phyloP scores from a whole-genome alignment of 495 filamentous ascomycete genomes.

The Talaromyces stipitatus region DNA sequence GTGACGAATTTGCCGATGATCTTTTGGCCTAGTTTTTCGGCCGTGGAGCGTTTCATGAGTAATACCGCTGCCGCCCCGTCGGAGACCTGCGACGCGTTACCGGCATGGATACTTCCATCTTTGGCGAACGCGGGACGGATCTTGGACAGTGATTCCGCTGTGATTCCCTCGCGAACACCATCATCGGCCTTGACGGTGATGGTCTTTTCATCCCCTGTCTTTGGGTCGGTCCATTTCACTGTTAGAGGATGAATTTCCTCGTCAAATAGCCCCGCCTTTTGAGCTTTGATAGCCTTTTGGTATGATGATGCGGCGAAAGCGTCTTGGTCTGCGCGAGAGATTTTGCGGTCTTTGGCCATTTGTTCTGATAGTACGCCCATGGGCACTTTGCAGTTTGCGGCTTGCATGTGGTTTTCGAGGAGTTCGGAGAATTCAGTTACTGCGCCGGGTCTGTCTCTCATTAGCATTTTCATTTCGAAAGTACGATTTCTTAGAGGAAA shows the following conservation, averaged over 20 bases:
- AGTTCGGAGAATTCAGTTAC: constrained; percentile 93
- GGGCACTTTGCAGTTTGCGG: constrained; percentile 94
- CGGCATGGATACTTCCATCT: constrained; percentile 88
- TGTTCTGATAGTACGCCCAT: constrained; percentile 93
- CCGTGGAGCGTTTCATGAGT: constrained; percentile 90
- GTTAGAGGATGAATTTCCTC: constrained; percentile 84
- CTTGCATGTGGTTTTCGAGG: constrained; percentile 72
- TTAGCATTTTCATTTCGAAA: constrained; percentile 4
- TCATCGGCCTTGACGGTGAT: constrained; percentile 84
- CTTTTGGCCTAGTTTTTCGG: constrained; percentile 76
- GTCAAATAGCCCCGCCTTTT: constrained; percentile 83
- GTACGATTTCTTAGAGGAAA: constrained; percentile 10
- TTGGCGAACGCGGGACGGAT: constrained; percentile 89
- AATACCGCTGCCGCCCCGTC: constrained; percentile 95
- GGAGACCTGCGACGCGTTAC: constrained; percentile 90
- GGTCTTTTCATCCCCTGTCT: constrained; percentile 77
- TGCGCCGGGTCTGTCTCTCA: constrained; percentile 55
- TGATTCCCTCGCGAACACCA: constrained; percentile 79
- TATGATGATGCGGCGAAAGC: constrained; percentile 83
- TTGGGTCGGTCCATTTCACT: constrained; percentile 80
- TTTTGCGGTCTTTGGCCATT: constrained; percentile 80
- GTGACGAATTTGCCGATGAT: constrained; percentile 88
- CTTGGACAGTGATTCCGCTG: constrained; percentile 76
- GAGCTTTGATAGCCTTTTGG: constrained; percentile 80
- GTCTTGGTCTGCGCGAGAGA: constrained; percentile 71